Conservation (phyloP, 192 early-diverging fungal species). For the Coemansia sp. region DNA sequence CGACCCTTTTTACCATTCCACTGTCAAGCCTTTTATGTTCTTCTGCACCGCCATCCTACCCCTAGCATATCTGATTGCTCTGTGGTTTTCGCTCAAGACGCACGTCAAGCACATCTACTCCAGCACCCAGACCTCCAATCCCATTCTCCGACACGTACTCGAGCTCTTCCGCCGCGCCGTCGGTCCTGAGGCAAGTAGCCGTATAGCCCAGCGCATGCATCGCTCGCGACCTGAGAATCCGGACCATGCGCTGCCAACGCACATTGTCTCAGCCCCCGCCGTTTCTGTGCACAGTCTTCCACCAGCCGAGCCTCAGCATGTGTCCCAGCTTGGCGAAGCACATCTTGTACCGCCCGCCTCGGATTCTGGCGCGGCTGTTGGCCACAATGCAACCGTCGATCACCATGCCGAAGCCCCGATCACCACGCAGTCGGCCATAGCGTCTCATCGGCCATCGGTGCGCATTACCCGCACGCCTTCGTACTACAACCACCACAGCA, state of each 20-base stretch:
- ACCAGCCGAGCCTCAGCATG: background rate
- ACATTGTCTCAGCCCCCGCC: slow-evolving; percentile 4
- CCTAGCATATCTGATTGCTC: slow-evolving; percentile 82
- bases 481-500: slow-evolving; percentile 3
- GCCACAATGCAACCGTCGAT: background rate
- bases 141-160: slow-evolving; percentile 58
- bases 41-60: slow-evolving; percentile 77
- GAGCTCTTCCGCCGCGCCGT: slow-evolving; percentile 57
- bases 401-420: background rate
- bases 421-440: background rate
- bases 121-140: slow-evolving; percentile 34
- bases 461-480: slow-evolving; percentile 16
- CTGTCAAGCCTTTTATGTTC: slow-evolving; percentile 82
- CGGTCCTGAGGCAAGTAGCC: slow-evolving; percentile 18
- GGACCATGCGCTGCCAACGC: background rate
- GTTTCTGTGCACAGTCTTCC: background rate
- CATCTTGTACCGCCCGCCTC: background rate
- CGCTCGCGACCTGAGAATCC: slow-evolving; percentile 16
- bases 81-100: slow-evolving; percentile 91
- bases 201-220: slow-evolving; percentile 19
- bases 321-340: background rate
- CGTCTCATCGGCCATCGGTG: background rate
- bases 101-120: slow-evolving; percentile 81
- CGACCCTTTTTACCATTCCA: slow-evolving; percentile 77
- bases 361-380: background rate